Evolutionary conservation across 2,329 filamentous ascomycete species (phyloP).

Genomic region (Neofusicoccum cordaticola): DNA sequence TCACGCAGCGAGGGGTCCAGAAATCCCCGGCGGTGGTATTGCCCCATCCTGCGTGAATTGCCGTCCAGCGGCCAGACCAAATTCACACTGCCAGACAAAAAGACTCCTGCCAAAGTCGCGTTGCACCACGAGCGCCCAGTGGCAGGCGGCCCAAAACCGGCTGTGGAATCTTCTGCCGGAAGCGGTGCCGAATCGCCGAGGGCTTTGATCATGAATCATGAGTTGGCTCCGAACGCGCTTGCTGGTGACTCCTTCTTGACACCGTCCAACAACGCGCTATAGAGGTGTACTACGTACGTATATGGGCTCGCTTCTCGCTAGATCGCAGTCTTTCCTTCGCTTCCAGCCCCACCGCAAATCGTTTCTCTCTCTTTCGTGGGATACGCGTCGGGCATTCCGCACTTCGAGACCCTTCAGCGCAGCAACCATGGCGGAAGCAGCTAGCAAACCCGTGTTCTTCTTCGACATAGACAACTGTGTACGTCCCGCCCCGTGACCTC

Average conservation of each 20-base stretch:
- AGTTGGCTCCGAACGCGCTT: background rate
- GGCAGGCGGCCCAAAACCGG: background rate
- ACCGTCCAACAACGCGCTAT: background rate
- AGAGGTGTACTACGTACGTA: background rate
- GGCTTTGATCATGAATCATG: background rate
- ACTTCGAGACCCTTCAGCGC: background rate
- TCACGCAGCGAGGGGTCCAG: no score
- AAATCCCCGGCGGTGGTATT: no score
- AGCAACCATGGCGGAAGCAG: constrained; percentile 27
- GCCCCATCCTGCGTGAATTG: no score
- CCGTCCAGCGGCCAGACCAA: no score
- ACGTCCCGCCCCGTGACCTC: constrained; percentile 29
- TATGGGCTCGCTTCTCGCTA: constrained; percentile 3
- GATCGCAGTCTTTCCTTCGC: background rate
- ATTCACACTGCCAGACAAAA: no score
- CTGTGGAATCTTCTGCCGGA: background rate
- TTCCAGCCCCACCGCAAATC: background rate
- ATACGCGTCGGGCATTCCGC: background rate
- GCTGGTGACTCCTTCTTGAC: constrained; percentile 11
- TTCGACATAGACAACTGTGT: constrained; percentile 99
- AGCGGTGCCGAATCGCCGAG: constrained; percentile 8
- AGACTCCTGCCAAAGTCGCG: no score
- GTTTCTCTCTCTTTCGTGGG: background rate
- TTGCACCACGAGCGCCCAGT: background rate
- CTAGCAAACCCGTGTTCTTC: constrained; percentile 57